Base-by-base conservation (phyloP, 78 protist species). In the Parvularia atlantis region DNA sequence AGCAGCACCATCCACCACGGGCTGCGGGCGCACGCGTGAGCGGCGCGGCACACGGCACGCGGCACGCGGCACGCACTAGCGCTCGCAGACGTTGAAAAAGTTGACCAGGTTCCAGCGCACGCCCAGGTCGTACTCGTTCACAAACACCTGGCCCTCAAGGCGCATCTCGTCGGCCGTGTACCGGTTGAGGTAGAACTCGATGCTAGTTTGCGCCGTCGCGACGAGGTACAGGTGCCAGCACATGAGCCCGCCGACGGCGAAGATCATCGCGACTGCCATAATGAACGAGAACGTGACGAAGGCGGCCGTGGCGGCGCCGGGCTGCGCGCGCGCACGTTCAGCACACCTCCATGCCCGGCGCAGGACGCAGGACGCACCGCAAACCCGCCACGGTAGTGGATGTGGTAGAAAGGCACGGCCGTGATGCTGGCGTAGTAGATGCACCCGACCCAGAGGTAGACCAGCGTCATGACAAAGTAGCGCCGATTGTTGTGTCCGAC, bases 211-310 rank as follows among this genome's bases (percentile, higher is more conserved):
- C 53, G 52, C 56, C 9, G 83, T 35, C 6, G 54, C 4, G 0
- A 83, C 58, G 22, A 83, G 54, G 69, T 77, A 83, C 22, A 61
- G 2, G 36, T 83, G 88, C 88, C 88, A 83, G 30, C 41, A 9
- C 48, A 77, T 36, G 44, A 83, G 17, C 11, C 54, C 66, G 35
- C 75, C 66, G 41, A 83, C 40, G 33, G 88, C 88, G 2, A 62
- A 5, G 0, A 66, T 36, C 4, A 83, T 46, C 4, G 79, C 56
- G 26, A 82, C 33, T 0, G 85, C 67, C 36, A 81, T 19, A 0
- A 68, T 80, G 50, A 81, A 81, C 13, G 71, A 2, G 67, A 81
- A 75, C n/a, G n/a, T n/a, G n/a, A n/a, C n/a, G n/a, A n/a, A n/a
- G n/a, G n/a, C n/a, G n/a, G n/a, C n/a, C n/a, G n/a, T n/a, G n/a